A percentile compares a stretch with the other conserved stretches of the same genome.
Evolutionary conservation across 768 basidiomycete genomes (phyloP).

Genomic region (Coprinopsis cinerea): DNA sequence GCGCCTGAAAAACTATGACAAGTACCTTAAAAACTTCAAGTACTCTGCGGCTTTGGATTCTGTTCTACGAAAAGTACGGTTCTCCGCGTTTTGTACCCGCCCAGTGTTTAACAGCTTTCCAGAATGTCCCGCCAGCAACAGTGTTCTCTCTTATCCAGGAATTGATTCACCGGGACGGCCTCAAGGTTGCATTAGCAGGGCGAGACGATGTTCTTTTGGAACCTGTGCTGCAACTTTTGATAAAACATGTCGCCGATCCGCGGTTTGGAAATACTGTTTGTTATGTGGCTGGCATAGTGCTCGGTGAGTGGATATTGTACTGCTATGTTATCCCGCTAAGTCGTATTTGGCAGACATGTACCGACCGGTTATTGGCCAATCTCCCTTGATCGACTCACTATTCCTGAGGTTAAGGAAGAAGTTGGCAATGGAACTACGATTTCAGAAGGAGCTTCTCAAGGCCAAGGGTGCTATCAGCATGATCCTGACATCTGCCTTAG

Average conservation of each 20-base stretch:
- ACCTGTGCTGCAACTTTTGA: conserved; percentile 79
- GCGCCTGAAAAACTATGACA: conserved; percentile 82
- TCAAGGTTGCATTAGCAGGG: conserved; percentile 79
- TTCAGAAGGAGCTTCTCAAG: conserved; percentile 82
- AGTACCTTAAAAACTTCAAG: conserved; percentile 83
- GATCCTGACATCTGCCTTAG: conserved; percentile 60
- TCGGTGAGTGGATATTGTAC: conserved; percentile 51
- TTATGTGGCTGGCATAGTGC: conserved; percentile 71
- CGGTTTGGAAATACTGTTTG: conserved; percentile 89
- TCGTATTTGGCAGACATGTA: conserved; percentile 70
- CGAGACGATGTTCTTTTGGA: conserved; percentile 93
- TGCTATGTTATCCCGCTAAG: conserved; percentile 2
- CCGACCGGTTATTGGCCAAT: conserved; percentile 85
- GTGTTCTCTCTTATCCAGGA: conserved; percentile 91
- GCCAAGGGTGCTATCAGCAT: conserved; percentile 87
- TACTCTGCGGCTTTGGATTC: conserved; percentile 94
- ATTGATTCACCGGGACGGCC: conserved; percentile 85
- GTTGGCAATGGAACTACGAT: conserved; percentile 77
- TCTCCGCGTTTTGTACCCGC: neutral
- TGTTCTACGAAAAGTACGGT: conserved; percentile 72
- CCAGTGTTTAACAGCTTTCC: conserved; percentile 5
- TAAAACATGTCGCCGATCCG: conserved; percentile 83
- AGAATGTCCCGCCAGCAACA: conserved; percentile 81
- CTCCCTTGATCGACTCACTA: conserved; percentile 84
- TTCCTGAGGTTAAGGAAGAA: conserved; percentile 79